Evolutionary conservation across 306 rosid genomes (phyloP), one percentile per base, ranked within the genome.

Genomic region (Acacia confusa): DNA sequence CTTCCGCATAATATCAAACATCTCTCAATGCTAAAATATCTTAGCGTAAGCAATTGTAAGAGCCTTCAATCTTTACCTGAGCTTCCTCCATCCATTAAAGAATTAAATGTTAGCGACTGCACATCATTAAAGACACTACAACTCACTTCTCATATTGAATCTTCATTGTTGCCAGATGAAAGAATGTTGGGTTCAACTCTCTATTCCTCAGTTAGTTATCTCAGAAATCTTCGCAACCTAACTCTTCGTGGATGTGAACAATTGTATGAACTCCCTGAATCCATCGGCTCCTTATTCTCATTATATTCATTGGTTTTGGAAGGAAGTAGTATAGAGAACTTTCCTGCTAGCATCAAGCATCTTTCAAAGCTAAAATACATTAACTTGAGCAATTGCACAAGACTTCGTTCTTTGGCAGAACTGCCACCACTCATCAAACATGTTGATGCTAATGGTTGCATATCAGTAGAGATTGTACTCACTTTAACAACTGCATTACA

Each of bases 21-120:
- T 24, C 66, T 75, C 15, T 57, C 53, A 0, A 7, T 24, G 3
- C 34, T 75, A 3, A 0, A 1, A 38, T 7, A 0, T n/a, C 69
- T 75, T 38, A 0, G 0, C 4, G 2, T 75, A 28, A 1, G 0
- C 0, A 0, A 0, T 10, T 75, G 82, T 14, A 0, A 5, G 9
- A 53, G 41, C 28, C 82, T 83, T 57, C 83, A 12, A 19, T 52
- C 64, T 83, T 2, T 83, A 24, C 82, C 83, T 30, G 53, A 48
- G 74, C 79, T 80, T 73, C 69, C 84, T 36, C 68, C 79, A 34
- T 73, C 74, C 12, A 17, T 83, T 4, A 9, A 24, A 48, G 22
- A 27, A 19, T 43, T 78, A 67, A 41, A 66, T 6, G 83, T 72
- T 20, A 7, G 2, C 14, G 17, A 24, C 4, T 83, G 83, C 77